phyloP scores from a whole-genome alignment of 768 basidiomycete species.

The Pleurotus sapidus region DNA sequence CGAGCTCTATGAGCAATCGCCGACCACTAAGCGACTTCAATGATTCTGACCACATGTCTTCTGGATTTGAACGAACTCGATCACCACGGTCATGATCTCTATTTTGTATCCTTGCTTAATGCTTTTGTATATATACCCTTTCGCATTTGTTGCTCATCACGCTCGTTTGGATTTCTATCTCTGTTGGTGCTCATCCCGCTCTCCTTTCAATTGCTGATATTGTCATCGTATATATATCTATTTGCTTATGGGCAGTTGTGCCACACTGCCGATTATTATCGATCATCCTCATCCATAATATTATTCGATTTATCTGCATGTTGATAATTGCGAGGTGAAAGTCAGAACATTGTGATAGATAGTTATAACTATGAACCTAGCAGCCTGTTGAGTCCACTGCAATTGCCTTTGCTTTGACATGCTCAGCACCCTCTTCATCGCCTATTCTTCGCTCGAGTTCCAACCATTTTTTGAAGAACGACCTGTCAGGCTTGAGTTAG shows the following conservation, averaged over 20 bases:
- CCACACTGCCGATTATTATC: constrained; percentile 22
- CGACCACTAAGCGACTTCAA: constrained; percentile 66
- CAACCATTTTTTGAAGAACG: constrained; percentile 98
- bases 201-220: constrained; percentile 22
- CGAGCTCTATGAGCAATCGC: constrained; percentile 74
- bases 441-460: constrained; percentile 84
- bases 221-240: constrained; percentile 30
- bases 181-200: constrained; percentile 30
- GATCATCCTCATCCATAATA: constrained; percentile 11
- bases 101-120: constrained; percentile 31
- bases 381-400: constrained; percentile 83
- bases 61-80: constrained; percentile 49
- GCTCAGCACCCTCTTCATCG: constrained; percentile 76
- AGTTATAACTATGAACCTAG: constrained; percentile 33
- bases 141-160: constrained; percentile 38
- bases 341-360: not conserved
- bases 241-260: constrained; percentile 25
- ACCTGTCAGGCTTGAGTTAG: constrained; percentile 37
- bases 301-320: constrained; percentile 13
- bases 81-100: constrained; percentile 47
- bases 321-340: constrained; percentile 21
- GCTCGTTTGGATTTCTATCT: constrained; percentile 53
- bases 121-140: constrained; percentile 50
- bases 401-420: constrained; percentile 85
- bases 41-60: constrained; percentile 51